Percentiles rank a stretch among this genome's conserved stretches.
phyloP scores from a whole-genome alignment of 108 stramenopile species.

The Cyclotella sp. region DNA sequence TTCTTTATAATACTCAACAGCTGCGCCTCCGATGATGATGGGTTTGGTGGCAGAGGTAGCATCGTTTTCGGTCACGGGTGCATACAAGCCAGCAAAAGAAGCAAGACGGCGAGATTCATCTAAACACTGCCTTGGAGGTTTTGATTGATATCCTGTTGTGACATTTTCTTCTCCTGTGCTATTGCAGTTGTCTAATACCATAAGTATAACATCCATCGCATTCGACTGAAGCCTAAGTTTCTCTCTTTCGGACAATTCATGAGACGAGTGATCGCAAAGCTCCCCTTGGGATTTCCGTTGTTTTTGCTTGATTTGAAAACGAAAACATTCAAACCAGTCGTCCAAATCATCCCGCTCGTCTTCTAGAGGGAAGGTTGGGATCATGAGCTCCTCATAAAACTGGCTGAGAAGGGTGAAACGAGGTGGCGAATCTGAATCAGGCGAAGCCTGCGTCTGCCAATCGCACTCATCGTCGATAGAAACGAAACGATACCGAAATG shows the following conservation, averaged over 20 bases:
- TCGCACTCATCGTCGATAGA: constrained; percentile 44
- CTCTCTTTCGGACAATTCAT: constrained; percentile 16
- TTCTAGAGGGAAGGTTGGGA: constrained; percentile 63
- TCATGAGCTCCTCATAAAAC: constrained; percentile 66
- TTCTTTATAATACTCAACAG: constrained; percentile 63
- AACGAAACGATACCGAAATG: constrained; percentile 13
- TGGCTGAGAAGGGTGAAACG: constrained; percentile 40
- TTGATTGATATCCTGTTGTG: neutral
- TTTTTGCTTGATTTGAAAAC: constrained; percentile 39
- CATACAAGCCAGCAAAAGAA: constrained; percentile 26
- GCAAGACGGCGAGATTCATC: neutral
- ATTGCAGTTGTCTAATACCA: constrained; percentile 28
- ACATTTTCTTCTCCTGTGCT: constrained; percentile 12
- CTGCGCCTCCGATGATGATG: constrained; percentile 53
- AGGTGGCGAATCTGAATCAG: constrained; percentile 13
- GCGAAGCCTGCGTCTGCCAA: neutral
- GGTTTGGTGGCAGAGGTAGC: constrained; percentile 1
- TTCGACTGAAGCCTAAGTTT: constrained; percentile 23
- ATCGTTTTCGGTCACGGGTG: constrained; percentile 4
- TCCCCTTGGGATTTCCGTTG: constrained; percentile 6
- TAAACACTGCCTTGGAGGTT: neutral
- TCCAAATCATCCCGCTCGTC: constrained; percentile 62
- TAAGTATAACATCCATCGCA: constrained; percentile 59
- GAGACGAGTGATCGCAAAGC: neutral
- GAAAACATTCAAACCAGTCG: constrained; percentile 64